Base-by-base conservation (phyloP, 163 green algal species). In the Trebouxiophyceae sp. region DNA sequence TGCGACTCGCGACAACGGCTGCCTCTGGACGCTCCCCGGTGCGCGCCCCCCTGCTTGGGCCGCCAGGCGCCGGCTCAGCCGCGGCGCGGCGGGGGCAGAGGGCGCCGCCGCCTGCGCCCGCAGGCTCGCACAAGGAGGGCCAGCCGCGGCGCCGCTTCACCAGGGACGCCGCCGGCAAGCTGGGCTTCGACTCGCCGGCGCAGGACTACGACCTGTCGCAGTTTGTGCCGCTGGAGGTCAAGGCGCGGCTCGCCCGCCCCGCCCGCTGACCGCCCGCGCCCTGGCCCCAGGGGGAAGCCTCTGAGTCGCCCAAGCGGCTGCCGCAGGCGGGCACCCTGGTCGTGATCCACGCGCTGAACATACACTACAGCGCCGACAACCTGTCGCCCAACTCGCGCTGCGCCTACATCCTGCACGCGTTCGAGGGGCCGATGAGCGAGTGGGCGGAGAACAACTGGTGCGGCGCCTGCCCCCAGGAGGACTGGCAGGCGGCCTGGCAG, bases 261-360 rank as follows among this genome's bases (percentile, higher is more conserved):
- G 58, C 8, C 20, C 33, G 27, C 39, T 50, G 39, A 16, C 8
- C 58, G 20, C 47, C 22, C 26, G 5, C 47, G 5, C 12, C 47
- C 47, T 57, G 47, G 22, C 12, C 3, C 45, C 81, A 30, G 32
- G 16, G 39, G 39, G 8, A 50, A n/a, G n/a, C n/a, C n/a, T n/a
- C n/a, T n/a, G n/a, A n/a, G n/a, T n/a, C 39, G 28, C 2, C 84
- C 75, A 54, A 69, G 76, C 56, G 31, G 12, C 78, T 90, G 66
- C 84, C 83, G 28, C 62, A 76, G 23, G 86, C 86, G 1, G 93
- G 93, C n/a, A 86, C 87, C 2, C 71, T 96, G 30, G 89, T 99
- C 65, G 73, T 99, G 56, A 75, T 99, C 58, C 90, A 98, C 71
- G 92, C 89, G 19, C 71, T 70, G 50, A 87, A 93, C 63, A 81